Evolutionary conservation across 2,329 filamentous ascomycete species (phyloP), one percentile per base, ranked within the genome.

Genomic region (Penicillium nordicum): DNA sequence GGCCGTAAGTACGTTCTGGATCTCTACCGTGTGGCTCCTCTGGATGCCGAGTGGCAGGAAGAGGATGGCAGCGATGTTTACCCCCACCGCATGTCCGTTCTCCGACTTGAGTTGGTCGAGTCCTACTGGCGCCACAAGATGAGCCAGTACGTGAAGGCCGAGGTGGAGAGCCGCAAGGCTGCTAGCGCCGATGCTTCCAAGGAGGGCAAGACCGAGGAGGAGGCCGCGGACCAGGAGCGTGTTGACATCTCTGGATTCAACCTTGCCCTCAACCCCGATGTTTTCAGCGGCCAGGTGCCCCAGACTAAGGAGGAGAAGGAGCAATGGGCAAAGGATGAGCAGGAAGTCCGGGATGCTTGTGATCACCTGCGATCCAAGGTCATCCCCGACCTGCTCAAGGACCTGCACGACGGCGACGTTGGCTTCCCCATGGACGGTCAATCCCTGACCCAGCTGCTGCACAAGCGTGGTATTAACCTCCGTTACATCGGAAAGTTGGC

Each of bases 391-490:
- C 81, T 99, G 55, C 76, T 97, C 56, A 86, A 88, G 60, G 93
- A 99, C 68, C 83, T 99, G 57, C 88, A 89, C 70, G 90, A 96
- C 63, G 92, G 91, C 7, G 93, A 99, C 65, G 88, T 96, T 63
- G 94, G 93, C 67, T 97, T 97, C 79, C 94, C 94, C 12, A 97
- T 97, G 91, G 95, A 99, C 67, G 94, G 94, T n/a, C 85, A 89
- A 69, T 97, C 93, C 21, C 81, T 99, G 57, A 90, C 88, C 67
- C 86, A 87, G 63, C 84, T 97, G 50, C 82, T 99, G 70, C 94
- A 99, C 80, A 96, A 96, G 81, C 90, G 93, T 41, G 94, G 94
- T 76, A 92, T 99, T 79, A 99, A 99, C 78, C 84, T 97, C 60
- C 86, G 95, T 69, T 99, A 99, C 74, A 82, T 97, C n/a, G 94